Conservation (phyloP, 495 filamentous ascomycete species). For the Xylaria cubensis region DNA sequence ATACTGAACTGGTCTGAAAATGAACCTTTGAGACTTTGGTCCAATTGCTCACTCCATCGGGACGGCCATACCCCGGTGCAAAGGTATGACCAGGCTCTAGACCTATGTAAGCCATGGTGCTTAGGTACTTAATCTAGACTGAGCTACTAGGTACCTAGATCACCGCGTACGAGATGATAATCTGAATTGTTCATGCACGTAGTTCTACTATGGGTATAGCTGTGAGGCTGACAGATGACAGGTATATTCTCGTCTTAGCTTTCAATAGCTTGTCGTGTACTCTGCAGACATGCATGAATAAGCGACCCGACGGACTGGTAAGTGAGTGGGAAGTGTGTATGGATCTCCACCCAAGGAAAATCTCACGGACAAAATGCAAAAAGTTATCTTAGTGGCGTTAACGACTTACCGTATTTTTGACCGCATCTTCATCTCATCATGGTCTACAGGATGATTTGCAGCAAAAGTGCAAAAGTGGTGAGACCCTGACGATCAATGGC, state of each 20-base stretch:
- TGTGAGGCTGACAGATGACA: neutral
- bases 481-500: constrained; percentile 2
- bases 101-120: constrained; percentile 1
- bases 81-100: constrained; percentile 1
- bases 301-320: constrained; percentile 21
- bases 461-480: neutral
- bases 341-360: neutral
- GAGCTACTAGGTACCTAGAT: neutral
- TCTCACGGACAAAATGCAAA: neutral
- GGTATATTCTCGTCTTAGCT: neutral
- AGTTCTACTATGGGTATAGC: constrained; percentile 2
- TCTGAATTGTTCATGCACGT: constrained; percentile 1
- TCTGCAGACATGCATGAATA: constrained; percentile 15
- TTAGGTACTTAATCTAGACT: neutral
- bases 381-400: neutral
- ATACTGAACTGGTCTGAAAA: neutral
- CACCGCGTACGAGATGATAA: constrained; percentile 7
- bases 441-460: neutral
- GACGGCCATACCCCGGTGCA: constrained; percentile 12
- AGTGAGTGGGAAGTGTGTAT: neutral
- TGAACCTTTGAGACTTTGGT: neutral
- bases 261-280: neutral
- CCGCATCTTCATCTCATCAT: constrained; percentile 12
- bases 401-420: neutral
- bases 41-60: neutral